Evolutionary conservation across 306 rosid genomes (phyloP).

Genomic region (Dicorynia guianensis): DNA sequence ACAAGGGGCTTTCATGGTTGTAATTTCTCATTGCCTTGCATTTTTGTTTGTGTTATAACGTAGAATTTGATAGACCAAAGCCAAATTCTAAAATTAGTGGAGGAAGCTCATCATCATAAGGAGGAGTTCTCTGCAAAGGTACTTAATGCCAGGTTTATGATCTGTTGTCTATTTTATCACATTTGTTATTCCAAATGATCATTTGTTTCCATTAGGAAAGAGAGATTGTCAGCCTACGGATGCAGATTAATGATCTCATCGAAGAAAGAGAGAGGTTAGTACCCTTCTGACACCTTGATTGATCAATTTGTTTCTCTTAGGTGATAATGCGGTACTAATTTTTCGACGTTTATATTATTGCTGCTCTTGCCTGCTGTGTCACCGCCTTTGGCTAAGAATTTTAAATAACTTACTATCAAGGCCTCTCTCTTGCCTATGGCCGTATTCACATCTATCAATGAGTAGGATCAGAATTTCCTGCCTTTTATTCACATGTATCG

Average conservation of each 20-base stretch:
- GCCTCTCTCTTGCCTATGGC: background rate
- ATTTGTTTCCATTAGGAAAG: slow-evolving; percentile 61
- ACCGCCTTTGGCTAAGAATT: background rate
- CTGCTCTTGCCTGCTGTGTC: background rate
- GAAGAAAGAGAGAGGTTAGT: slow-evolving; percentile 87
- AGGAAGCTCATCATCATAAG: slow-evolving; percentile 71
- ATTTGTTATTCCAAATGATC: slow-evolving; percentile 18
- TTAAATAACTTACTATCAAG: too few species aligned
- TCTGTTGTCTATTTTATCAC: background rate
- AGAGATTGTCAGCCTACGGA: slow-evolving; percentile 63
- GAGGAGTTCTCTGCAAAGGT: slow-evolving; percentile 77
- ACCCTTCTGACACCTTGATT: slow-evolving; percentile 22
- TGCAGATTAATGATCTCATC: slow-evolving; percentile 62
- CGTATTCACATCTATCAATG: background rate
- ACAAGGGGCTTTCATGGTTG: slow-evolving; percentile 23
- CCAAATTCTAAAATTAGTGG: slow-evolving; percentile 72
- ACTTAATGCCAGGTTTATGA: slow-evolving; percentile 16
- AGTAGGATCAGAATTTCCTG: background rate
- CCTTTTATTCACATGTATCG: background rate
- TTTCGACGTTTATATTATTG: slow-evolving; percentile 18
- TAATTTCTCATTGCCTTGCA: slow-evolving; percentile 44
- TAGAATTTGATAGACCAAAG: slow-evolving; percentile 80
- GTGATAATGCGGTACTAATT: background rate
- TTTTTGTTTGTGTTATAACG: slow-evolving; percentile 39
- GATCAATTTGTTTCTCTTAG: slow-evolving; percentile 23